Base-by-base conservation (phyloP, 2,329 filamentous ascomycete genomes). In the Ascochyta clinopodiicola region DNA sequence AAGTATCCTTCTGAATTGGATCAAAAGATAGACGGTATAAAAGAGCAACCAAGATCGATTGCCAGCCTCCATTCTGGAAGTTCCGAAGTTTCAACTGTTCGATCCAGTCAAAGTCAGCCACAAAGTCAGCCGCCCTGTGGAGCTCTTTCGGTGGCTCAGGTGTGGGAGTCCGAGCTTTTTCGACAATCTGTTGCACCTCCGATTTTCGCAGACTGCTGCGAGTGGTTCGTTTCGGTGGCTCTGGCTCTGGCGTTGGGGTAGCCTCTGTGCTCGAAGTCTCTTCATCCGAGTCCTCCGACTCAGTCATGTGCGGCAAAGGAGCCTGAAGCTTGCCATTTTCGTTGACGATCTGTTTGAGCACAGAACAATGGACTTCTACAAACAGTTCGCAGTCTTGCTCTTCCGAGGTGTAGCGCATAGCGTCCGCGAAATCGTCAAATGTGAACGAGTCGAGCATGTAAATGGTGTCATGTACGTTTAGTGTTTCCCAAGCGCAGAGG, bases 401-500 rank as follows among this genome's bases (percentile, higher is more conserved):
- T 31, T 88, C 84, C 0, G 87, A 92, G 0, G 89, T 84, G 54
- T 93, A 88, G 44, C 88, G 84, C 82, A 99, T 87, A 0, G 93
- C 89, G 72, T 98, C 90, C 4, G 96, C 83, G 68, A 93, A 98
- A 74, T 99, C 95, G 73, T 99, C 95, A 68, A 98, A 96, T 0
- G 94, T 98, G 71, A 99, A 99, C 0, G 94, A 98, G 75, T 99
- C 95, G 24, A 99, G 82, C 69, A 91, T 86, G 71, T 96, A 96
- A 17, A 97, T 89, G 69, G 96, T 92, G 70, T 92, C 96, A 72
- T 97, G 97, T n/a, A 99, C 94, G 68, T 97, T 99, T 31, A 99
- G 82, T 0, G 93, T 97, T 67, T 97, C 92, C 95, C 95, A 99
- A 0, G 91, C 91, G 76, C 97, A 94, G 22, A 99, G 78, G 15